phyloP scores from a whole-genome alignment of 108 stramenopile genomes.

The Chaetoceros muelleri region DNA sequence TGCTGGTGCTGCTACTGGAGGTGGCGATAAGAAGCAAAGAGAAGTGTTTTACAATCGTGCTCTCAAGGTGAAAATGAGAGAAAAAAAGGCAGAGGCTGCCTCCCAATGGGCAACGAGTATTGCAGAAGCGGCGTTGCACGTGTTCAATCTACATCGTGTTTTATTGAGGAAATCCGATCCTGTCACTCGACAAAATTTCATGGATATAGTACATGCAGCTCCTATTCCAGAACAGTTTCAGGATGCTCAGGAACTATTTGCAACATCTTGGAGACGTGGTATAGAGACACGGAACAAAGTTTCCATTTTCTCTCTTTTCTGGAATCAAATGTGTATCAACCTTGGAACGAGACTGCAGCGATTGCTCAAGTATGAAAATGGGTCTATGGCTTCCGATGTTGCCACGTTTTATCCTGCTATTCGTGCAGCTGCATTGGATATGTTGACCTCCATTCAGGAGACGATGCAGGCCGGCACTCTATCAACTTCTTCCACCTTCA shows the following conservation, averaged over 20 bases:
- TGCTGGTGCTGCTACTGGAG: background rate
- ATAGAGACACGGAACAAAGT: constrained; percentile 12
- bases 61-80: constrained; percentile 47
- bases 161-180: constrained; percentile 68
- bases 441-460: constrained; percentile 62
- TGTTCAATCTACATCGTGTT: constrained; percentile 73
- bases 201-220: constrained; percentile 51
- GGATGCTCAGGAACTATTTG: constrained; percentile 7
- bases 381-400: constrained; percentile 47
- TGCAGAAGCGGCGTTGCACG: constrained; percentile 44
- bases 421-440: constrained; percentile 52
- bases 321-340: constrained; percentile 49
- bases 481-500: constrained; percentile 15
- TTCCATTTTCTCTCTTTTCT: constrained; percentile 62
- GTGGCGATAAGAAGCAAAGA: constrained; percentile 33
- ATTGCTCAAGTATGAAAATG: constrained; percentile 52
- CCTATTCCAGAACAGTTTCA: constrained; percentile 40
- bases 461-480: constrained; percentile 41
- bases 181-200: constrained; percentile 51
- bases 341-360: constrained; percentile 48
- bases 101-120: constrained; percentile 43
- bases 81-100: constrained; percentile 45
- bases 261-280: background rate
- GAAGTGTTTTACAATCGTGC: constrained; percentile 34
- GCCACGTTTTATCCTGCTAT: constrained; percentile 70